phyloP scores from a whole-genome alignment of 2,329 filamentous ascomycete species.

The Lecanicillium sp. region DNA sequence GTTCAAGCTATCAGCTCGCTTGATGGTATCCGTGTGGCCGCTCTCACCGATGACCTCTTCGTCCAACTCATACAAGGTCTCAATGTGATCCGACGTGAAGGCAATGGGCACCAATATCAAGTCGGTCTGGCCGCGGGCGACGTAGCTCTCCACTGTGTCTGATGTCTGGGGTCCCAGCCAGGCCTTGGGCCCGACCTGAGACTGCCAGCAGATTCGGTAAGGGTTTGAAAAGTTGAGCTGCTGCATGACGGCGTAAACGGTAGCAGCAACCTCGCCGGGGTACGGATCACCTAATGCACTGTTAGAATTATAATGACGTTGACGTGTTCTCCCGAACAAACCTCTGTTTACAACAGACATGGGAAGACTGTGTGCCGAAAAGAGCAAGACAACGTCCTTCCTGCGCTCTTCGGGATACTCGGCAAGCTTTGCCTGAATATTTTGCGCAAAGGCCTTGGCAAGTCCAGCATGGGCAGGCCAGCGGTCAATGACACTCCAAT shows the following conservation, averaged over 20 bases:
- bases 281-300: constrained; percentile 73
- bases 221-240: constrained; percentile 80
- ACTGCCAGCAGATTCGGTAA: constrained; percentile 95
- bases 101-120: constrained; percentile 89
- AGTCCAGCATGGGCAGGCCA: constrained; percentile 92
- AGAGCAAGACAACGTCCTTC: constrained; percentile 77
- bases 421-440: constrained; percentile 78
- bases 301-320: constrained; percentile 21
- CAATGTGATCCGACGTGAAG: constrained; percentile 98
- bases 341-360: constrained; percentile 96
- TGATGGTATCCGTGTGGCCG: constrained; percentile 70
- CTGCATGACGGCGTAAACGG: constrained; percentile 95
- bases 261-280: constrained; percentile 90
- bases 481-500: constrained; percentile 96
- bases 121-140: constrained; percentile 86
- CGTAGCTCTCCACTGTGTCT: constrained; percentile 79
- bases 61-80: constrained; percentile 92
- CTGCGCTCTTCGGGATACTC: constrained; percentile 79
- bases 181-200: constrained; percentile 88
- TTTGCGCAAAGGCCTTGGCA: constrained; percentile 85
- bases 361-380: constrained; percentile 91
- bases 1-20: constrained; percentile 87
- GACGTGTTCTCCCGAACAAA: constrained; percentile 28
- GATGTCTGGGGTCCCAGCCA: constrained; percentile 95
- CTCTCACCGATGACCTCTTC: constrained; percentile 90